Percentiles rank a stretch among this genome's conserved stretches.
Conservation (phyloP, 1,139 yeast genomes). For the Kodamaea ohmeri region DNA sequence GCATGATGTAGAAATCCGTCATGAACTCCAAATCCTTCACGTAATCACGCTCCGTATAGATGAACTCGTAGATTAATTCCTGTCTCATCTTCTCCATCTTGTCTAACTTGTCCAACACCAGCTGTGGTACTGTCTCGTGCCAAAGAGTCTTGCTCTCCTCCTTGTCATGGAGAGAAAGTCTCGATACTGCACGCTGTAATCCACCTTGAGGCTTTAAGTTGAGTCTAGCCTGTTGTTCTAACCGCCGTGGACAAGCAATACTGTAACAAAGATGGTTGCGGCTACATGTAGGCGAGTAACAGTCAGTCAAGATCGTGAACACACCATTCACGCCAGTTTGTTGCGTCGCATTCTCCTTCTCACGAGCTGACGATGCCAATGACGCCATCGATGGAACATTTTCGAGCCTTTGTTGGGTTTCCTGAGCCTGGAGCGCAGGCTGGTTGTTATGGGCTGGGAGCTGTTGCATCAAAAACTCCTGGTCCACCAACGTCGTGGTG, state of each 20-base stretch:
- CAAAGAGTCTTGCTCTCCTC: conserved; percentile 87
- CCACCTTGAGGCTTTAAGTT: conserved; percentile 90
- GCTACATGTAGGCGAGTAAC: conserved; percentile 96
- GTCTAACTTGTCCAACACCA: conserved; percentile 72
- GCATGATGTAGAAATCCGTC: conserved; percentile 92
- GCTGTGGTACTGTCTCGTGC: conserved; percentile 90
- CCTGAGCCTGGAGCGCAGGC: conserved; percentile 8
- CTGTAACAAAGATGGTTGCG: conserved; percentile 86
- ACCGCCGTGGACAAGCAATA: conserved; percentile 94
- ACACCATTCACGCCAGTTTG: conserved; percentile 73
- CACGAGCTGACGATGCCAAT: not conserved
- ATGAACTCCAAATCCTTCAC: conserved; percentile 92
- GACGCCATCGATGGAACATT: not conserved
- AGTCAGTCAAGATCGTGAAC: conserved; percentile 86
- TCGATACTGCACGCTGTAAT: conserved; percentile 75
- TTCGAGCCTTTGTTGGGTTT: conserved; percentile 4
- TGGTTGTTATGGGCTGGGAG: conserved; percentile 13
- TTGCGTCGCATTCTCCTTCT: conserved; percentile 17
- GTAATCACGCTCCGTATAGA: conserved; percentile 91
- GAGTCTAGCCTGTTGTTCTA: conserved; percentile 92
- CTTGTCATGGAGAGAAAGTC: conserved; percentile 70
- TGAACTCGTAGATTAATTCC: conserved; percentile 91
- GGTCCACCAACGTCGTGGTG: conserved; percentile 11
- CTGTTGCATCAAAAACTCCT: conserved; percentile 15
- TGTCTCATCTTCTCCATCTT: conserved; percentile 90